phyloP scores from a whole-genome alignment of 2,329 filamentous ascomycete species.

The Epichloe aotearoae region DNA sequence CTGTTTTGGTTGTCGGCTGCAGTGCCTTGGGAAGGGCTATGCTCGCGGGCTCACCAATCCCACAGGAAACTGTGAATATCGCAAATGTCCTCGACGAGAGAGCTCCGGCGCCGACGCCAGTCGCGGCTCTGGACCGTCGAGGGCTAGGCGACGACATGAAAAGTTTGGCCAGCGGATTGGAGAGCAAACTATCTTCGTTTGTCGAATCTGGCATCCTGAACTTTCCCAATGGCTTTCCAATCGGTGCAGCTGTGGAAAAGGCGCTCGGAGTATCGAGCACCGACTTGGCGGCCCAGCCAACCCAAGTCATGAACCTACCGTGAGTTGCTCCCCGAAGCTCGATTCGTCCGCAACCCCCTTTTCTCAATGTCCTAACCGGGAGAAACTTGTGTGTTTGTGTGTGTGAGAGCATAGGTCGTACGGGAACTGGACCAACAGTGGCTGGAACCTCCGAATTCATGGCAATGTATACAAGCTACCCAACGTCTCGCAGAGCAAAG shows the following conservation, averaged over 20 bases:
- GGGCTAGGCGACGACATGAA: conserved; percentile 28
- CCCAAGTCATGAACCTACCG: conserved; percentile 58
- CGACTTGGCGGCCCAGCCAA: conserved; percentile 49
- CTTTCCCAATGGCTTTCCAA: conserved; percentile 55
- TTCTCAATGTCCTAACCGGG: neutral
- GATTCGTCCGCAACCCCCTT: neutral
- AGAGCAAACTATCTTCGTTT: conserved; percentile 43
- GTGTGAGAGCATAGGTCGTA: conserved; percentile 31
- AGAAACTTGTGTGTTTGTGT: neutral
- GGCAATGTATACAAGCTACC: conserved; percentile 76
- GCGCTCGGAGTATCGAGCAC: conserved; percentile 45
- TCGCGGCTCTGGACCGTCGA: conserved; percentile 15
- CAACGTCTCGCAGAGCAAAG: conserved; percentile 47
- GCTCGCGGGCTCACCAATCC: neutral
- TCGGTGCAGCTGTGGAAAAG: conserved; percentile 44
- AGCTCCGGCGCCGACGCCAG: conserved; percentile 14
- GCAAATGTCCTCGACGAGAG: conserved; percentile 3
- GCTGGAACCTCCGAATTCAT: conserved; percentile 65
- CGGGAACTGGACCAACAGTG: conserved; percentile 66
- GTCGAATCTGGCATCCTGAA: conserved; percentile 52
- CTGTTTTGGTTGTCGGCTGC: conserved; percentile 1
- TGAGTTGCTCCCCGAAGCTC: conserved; percentile 15
- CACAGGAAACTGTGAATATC: neutral
- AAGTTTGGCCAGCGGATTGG: conserved; percentile 37
- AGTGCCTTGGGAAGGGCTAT: conserved; percentile 1